Conservation (phyloP, 2,329 filamentous ascomycete species). For the Passalora sequoiae region DNA sequence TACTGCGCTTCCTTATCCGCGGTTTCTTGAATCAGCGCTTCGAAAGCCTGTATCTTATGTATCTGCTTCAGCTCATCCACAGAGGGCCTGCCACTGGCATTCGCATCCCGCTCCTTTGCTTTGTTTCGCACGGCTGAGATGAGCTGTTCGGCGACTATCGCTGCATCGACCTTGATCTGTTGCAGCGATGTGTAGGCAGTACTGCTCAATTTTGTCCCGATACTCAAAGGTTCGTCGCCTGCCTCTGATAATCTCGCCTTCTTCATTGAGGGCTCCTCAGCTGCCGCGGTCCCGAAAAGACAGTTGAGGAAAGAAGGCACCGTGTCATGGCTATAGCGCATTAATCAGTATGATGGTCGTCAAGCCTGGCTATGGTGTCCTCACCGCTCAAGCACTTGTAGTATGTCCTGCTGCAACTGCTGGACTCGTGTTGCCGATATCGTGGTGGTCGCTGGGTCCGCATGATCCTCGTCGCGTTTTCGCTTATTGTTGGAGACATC, state of each 20-base stretch:
- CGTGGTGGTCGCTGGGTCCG: slow-evolving; percentile 26
- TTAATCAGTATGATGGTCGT: slow-evolving; percentile 14
- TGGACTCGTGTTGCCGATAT: slow-evolving; percentile 20
- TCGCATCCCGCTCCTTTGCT: slow-evolving; percentile 19
- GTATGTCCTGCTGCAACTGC: slow-evolving; percentile 38
- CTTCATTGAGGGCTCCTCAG: slow-evolving; percentile 42
- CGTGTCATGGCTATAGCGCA: slow-evolving; percentile 35
- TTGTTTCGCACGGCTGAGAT: slow-evolving; percentile 32
- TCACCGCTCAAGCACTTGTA: slow-evolving; percentile 41
- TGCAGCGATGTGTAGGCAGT: slow-evolving; percentile 40
- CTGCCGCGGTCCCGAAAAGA: slow-evolving; percentile 29
- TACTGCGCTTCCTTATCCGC: slow-evolving; percentile 28
- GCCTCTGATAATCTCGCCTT: slow-evolving; percentile 40
- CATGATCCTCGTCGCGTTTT: slow-evolving; percentile 39
- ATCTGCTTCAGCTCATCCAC: slow-evolving; percentile 37
- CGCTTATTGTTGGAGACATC: slow-evolving; percentile 41
- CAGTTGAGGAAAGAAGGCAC: slow-evolving; percentile 43
- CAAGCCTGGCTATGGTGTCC: neutral
- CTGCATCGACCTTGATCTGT: slow-evolving; percentile 41
- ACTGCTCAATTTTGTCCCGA: slow-evolving; percentile 36
- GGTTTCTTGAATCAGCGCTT: slow-evolving; percentile 26
- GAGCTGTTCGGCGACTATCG: slow-evolving; percentile 37
- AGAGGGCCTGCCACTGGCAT: slow-evolving; percentile 26
- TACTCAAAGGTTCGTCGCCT: slow-evolving; percentile 30
- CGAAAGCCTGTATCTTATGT: slow-evolving; percentile 29